Percentiles rank a stretch among this genome's conserved stretches.
phyloP scores from a whole-genome alignment of 768 basidiomycete genomes.

The Mycena vitilis region DNA sequence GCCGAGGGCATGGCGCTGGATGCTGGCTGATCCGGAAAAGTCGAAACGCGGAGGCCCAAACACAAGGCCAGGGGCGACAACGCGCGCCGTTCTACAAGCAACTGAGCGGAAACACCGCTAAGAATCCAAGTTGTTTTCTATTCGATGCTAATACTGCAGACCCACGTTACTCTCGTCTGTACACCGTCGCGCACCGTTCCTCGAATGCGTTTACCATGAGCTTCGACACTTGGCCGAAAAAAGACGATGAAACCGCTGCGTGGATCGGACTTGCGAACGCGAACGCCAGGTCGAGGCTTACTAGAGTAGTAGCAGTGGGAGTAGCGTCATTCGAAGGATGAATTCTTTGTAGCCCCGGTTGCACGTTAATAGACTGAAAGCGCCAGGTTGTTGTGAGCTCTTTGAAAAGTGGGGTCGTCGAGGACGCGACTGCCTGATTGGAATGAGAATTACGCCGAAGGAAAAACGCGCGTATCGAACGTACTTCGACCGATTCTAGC shows the following conservation, averaged over 20 bases:
- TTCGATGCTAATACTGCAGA: constrained; percentile 8
- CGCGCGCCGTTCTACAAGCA: background rate
- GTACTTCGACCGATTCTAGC: constrained; percentile 81
- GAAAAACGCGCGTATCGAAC: constrained; percentile 39
- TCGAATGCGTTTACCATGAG: constrained; percentile 96
- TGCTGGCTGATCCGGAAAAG: background rate
- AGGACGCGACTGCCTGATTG: constrained; percentile 75
- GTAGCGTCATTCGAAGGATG: constrained; percentile 40
- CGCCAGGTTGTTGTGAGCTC: constrained; percentile 79
- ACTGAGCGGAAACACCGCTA: too few relatives aligned
- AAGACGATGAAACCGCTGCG: constrained; percentile 82
- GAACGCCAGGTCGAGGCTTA: constrained; percentile 87
- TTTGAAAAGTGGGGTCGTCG: constrained; percentile 80
- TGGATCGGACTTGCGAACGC: constrained; percentile 90
- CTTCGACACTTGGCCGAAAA: constrained; percentile 88
- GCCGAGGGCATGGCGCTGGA: constrained; percentile 22
- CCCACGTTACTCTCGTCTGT: constrained; percentile 54
- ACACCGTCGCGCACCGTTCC: constrained; percentile 79
- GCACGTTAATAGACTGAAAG: constrained; percentile 54
- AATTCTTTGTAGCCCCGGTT: constrained; percentile 40
- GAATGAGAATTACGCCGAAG: constrained; percentile 20
- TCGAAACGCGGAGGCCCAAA: background rate
- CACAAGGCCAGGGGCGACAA: too few relatives aligned
- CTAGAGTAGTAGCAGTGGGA: constrained; percentile 83
- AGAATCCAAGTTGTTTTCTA: background rate